phyloP scores from a whole-genome alignment of 106 monocot genomes.

The Dendrobium chrysotoxum region DNA sequence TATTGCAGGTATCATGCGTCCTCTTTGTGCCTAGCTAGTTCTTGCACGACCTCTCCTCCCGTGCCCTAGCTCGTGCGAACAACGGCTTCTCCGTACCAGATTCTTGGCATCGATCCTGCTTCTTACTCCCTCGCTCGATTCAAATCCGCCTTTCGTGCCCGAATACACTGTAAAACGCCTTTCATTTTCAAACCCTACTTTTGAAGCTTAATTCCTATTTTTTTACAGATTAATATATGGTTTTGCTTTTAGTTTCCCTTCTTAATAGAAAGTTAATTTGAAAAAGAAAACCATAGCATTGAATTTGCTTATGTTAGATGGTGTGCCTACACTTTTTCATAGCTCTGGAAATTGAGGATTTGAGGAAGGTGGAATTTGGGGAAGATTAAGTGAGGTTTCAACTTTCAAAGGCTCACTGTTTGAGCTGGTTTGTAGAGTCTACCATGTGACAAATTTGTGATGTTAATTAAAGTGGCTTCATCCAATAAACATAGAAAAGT shows the following conservation, averaged over 20 bases:
- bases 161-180: constrained; percentile 21
- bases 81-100: constrained; percentile 54
- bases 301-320: neutral
- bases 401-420: neutral
- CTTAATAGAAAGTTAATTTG: neutral
- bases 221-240: neutral
- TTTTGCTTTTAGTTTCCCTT: neutral
- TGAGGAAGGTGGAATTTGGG: neutral
- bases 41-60: too few species aligned
- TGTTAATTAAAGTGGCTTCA: neutral
- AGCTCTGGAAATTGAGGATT: neutral
- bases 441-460: neutral
- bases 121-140: constrained; percentile 50
- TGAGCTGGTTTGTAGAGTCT: neutral
- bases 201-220: neutral
- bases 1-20: too few species aligned
- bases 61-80: too few species aligned
- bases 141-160: constrained; percentile 74
- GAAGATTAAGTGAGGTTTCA: neutral
- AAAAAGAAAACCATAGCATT: too few species aligned
- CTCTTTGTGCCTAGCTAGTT: too few species aligned
- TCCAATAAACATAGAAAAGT: neutral
- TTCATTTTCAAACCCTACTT: neutral
- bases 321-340: neutral
- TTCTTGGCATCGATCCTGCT: constrained; percentile 60